Evolutionary conservation across 2,329 filamentous ascomycete species (phyloP), one percentile per base, ranked within the genome.

Genomic region (Verticillium isaacii): DNA sequence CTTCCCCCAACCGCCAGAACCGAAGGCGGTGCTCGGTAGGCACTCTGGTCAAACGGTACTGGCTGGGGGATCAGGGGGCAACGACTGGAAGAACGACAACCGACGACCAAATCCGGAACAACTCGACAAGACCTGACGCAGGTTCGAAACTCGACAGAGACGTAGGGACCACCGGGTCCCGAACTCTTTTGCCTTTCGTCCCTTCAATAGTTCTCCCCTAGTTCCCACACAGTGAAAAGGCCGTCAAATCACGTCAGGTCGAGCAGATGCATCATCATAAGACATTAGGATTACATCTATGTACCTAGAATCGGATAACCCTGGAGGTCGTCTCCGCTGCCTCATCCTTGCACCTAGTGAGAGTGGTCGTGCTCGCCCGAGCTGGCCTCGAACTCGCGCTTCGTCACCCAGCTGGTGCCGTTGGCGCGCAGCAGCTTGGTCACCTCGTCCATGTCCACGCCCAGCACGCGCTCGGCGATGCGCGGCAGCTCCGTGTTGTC

Each of bases 401-500:
- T 66, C 45, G 68, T 61, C 29, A 70, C 62, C 69, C 69, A 72
- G 36, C 61, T 65, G 12, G 63, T 64, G 19, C 68, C 69, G 32
- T 66, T 61, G 36, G 63, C 59, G 15, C 68, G 65, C 50, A 72
- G 63, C 32, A 60, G 56, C 32, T 61, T 57, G 3, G 69, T 72
- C 14, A 64, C 65, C 29, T 66, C 62, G 11, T 57, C 50, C 61
- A 71, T 61, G 58, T 63, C 63, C 19, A 72, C 41, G 15, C 65
- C 65, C 5, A 71, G 66, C 9, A 62, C 66, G 56, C 65, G 62
- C 57, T 68, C 68, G 17, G 71, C 63, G 58, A 71, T 70, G 25
- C 45, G 60, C 17, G 70, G 66, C 15, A 71, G 64, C 61, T 69
- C 65, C 25, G 62, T 71, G 63, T 71, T 71, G 63, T 71, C 63